Evolutionary conservation across 106 monocot genomes (phyloP).

Genomic region (Dendrobium huoshanense): DNA sequence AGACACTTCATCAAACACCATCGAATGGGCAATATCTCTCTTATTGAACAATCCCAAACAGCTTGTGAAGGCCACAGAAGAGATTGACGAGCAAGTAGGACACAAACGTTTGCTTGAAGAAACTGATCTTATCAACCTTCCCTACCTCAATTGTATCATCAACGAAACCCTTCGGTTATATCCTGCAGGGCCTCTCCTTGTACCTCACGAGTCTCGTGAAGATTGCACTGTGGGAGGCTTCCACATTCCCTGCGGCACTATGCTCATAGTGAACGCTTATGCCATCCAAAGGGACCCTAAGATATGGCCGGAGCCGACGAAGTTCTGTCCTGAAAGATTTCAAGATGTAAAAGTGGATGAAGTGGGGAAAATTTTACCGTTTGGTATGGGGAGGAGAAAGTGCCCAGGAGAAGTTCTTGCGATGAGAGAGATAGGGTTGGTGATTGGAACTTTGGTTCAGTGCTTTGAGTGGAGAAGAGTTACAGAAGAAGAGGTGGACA

Average conservation of each 20-base stretch:
- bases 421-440: slow-evolving; percentile 3
- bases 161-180: slow-evolving; percentile 13
- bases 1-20: slow-evolving; percentile 24
- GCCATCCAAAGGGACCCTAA: slow-evolving; percentile 11
- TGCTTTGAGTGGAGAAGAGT: slow-evolving; percentile 37
- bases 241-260: not conserved
- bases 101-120: not conserved
- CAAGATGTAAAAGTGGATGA: not conserved
- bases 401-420: slow-evolving; percentile 33
- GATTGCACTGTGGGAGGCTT: slow-evolving; percentile 13
- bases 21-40: slow-evolving; percentile 32
- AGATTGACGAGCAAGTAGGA: slow-evolving; percentile 9
- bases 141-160: slow-evolving; percentile 9
- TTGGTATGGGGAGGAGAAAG: slow-evolving; percentile 35
- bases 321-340: slow-evolving; percentile 17
- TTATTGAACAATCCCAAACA: slow-evolving; percentile 17
- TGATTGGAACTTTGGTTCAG: slow-evolving; percentile 18
- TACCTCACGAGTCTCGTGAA: slow-evolving; percentile 10
- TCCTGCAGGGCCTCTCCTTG: slow-evolving; percentile 4
- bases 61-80: slow-evolving; percentile 9
- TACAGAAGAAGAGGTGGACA: slow-evolving; percentile 7
- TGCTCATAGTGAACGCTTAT: slow-evolving; percentile 12
- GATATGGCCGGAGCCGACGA: not conserved
- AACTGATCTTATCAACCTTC: slow-evolving; percentile 12
- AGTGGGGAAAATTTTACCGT: not conserved